Percentiles rank a stretch among this genome's conserved stretches.
phyloP scores from a whole-genome alignment of 176 grass and related monocot genomes.

The Lolium multiflorum region DNA sequence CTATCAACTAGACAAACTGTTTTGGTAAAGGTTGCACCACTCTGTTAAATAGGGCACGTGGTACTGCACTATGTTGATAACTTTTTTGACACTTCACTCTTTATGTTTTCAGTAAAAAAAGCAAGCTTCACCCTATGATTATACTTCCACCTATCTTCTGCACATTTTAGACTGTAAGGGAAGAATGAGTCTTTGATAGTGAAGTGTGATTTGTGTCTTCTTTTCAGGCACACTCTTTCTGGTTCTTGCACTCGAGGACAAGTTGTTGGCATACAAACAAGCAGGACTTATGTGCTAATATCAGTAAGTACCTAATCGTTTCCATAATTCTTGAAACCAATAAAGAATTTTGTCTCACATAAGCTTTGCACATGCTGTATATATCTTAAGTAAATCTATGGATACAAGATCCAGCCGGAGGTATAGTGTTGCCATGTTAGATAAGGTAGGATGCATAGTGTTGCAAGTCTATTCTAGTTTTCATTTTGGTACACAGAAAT shows the following conservation, averaged over 20 bases:
- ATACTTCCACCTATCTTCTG: too few species aligned
- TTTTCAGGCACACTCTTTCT: slow-evolving; percentile 47
- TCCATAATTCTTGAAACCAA: background rate
- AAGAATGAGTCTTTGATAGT: too few species aligned
- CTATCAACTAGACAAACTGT: background rate
- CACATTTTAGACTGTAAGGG: too few species aligned
- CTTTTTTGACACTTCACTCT: slow-evolving; percentile 3
- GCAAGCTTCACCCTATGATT: background rate
- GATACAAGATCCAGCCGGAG: background rate
- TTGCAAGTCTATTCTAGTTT: slow-evolving; percentile 11
- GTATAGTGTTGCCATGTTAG: background rate
- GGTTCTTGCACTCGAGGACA: slow-evolving; percentile 37
- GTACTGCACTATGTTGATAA: background rate
- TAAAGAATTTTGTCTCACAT: background rate
- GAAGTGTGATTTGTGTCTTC: too few species aligned
- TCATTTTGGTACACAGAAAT: slow-evolving; percentile 1
- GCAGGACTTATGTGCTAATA: slow-evolving; percentile 77
- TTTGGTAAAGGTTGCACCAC: background rate
- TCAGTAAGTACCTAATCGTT: slow-evolving; percentile 53
- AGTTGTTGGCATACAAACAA: slow-evolving; percentile 61
- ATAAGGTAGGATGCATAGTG: background rate
- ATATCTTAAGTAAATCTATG: slow-evolving; percentile 1
- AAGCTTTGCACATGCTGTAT: background rate
- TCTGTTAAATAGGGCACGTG: background rate
- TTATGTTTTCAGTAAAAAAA: background rate